phyloP scores from a whole-genome alignment of 2,329 filamentous ascomycete genomes.

The Thielaviopsis punctulata region DNA sequence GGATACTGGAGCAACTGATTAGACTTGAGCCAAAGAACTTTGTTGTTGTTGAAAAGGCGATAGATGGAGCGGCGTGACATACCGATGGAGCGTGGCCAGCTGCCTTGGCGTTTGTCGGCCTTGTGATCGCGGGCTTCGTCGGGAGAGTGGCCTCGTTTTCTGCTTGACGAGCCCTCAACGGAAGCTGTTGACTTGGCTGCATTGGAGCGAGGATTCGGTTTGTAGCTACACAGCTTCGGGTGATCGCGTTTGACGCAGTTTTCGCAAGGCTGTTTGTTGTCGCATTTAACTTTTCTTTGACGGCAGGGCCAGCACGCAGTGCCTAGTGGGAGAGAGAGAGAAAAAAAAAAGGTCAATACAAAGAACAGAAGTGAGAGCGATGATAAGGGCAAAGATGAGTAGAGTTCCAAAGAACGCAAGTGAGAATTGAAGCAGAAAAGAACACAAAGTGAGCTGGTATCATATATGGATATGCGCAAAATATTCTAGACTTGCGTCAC shows the following conservation, averaged over 20 bases:
- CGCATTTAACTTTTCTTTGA: slow-evolving; percentile 52
- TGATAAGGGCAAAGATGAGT: background rate
- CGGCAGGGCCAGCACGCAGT: slow-evolving; percentile 51
- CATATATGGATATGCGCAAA: background rate
- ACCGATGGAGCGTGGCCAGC: slow-evolving; percentile 28
- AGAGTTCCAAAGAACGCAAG: background rate
- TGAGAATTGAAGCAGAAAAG: background rate
- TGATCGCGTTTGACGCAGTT: slow-evolving; percentile 52
- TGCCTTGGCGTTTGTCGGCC: slow-evolving; percentile 21
- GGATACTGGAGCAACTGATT: background rate
- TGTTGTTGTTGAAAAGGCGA: background rate
- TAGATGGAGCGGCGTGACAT: slow-evolving; percentile 3
- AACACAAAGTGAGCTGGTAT: background rate
- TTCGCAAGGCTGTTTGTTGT: slow-evolving; percentile 51
- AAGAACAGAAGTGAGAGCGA: background rate
- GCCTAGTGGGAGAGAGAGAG: slow-evolving; percentile 21
- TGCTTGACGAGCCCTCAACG: slow-evolving; percentile 10
- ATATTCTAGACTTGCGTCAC: background rate
- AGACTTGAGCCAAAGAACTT: slow-evolving; percentile 13
- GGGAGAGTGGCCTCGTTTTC: slow-evolving; percentile 28
- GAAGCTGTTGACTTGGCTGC: slow-evolving; percentile 11
- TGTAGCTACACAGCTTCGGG: slow-evolving; percentile 47
- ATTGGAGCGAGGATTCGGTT: slow-evolving; percentile 32
- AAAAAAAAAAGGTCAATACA: background rate
- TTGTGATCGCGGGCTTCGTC: slow-evolving; percentile 20